Conservation (phyloP, 2,329 filamentous ascomycete genomes). For the Penicillium sumatraense region DNA sequence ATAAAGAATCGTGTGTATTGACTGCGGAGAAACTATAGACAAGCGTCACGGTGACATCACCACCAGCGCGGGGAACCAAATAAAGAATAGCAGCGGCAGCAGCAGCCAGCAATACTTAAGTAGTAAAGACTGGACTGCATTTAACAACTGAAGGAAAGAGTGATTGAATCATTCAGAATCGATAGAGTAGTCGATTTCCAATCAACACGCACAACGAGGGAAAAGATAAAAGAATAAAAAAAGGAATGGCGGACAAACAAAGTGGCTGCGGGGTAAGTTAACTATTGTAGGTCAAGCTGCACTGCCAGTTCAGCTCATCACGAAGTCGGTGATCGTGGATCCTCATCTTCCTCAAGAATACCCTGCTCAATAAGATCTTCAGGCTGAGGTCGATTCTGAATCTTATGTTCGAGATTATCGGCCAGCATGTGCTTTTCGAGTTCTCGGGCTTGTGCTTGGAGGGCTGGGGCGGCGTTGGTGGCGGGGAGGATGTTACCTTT, state of each 20-base stretch:
- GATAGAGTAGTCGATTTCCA: background rate
- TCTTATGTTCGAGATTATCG: conserved; percentile 84
- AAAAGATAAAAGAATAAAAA: background rate
- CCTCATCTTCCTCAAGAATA: conserved; percentile 71
- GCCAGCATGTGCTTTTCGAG: conserved; percentile 86
- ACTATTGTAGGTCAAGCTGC: too few species aligned
- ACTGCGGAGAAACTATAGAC: conserved; percentile 3
- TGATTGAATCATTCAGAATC: background rate
- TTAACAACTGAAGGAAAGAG: background rate
- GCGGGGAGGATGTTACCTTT: conserved; percentile 85
- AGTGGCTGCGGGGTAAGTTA: background rate
- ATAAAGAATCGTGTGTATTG: background rate
- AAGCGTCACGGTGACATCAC: conserved; percentile 1
- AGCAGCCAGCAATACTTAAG: too few species aligned
- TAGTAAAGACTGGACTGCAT: too few species aligned
- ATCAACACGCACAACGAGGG: too few species aligned
- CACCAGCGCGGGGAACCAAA: background rate
- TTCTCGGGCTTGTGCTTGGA: conserved; percentile 81
- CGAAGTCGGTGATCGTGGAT: conserved; percentile 37
- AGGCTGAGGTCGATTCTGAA: conserved; percentile 75
- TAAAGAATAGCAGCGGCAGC: too few species aligned
- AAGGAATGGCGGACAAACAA: background rate
- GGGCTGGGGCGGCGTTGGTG: conserved; percentile 74
- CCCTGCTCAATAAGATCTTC: conserved; percentile 79
- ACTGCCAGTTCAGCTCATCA: too few species aligned